Evolutionary conservation across 352 stramenopile genomes (phyloP).

Genomic region (Phytophthora cactorum): DNA sequence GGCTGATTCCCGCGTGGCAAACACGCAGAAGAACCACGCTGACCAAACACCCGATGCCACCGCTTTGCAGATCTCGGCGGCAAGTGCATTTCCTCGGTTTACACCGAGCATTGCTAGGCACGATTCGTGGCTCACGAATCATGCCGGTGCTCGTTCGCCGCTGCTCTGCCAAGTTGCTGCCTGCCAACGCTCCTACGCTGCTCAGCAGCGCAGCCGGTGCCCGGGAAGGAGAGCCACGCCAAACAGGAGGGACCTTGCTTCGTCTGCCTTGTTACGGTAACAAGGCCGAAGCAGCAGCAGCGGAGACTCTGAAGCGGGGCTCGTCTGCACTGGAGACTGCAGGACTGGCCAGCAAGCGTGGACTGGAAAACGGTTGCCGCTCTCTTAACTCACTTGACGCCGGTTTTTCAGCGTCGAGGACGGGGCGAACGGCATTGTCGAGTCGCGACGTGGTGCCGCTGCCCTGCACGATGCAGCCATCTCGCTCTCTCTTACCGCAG

Average conservation of each 20-base stretch:
- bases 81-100: not conserved
- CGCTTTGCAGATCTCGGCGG: conserved; percentile 1
- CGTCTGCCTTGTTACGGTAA: conserved; percentile 24
- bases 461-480: conserved; percentile 11
- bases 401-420: conserved; percentile 22
- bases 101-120: not conserved
- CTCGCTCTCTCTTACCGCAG: conserved; percentile 22
- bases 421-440: conserved; percentile 18
- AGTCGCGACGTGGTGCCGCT: conserved; percentile 11
- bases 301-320: conserved; percentile 15
- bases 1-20: not conserved
- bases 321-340: conserved; percentile 30
- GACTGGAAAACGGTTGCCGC: conserved; percentile 5
- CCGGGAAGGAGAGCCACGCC: conserved; percentile 26
- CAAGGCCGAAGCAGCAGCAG: conserved; percentile 2
- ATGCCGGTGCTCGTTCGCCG: not conserved
- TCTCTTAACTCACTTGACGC: conserved; percentile 21
- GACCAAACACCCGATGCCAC: not conserved
- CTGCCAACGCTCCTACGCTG: conserved; percentile 12
- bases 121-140: too few species aligned
- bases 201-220: conserved; percentile 31
- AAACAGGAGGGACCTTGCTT: conserved; percentile 35
- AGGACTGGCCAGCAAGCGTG: conserved; percentile 28
- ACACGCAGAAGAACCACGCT: conserved; percentile 3
- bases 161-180: not conserved